A percentile compares a stretch with the other conserved stretches of the same genome.
These are phyloP conservation scores for Fusarium decemcellulare DNA, from an alignment of 2,329 filamentous ascomycete species.

Conservation along the genomic window DNA sequence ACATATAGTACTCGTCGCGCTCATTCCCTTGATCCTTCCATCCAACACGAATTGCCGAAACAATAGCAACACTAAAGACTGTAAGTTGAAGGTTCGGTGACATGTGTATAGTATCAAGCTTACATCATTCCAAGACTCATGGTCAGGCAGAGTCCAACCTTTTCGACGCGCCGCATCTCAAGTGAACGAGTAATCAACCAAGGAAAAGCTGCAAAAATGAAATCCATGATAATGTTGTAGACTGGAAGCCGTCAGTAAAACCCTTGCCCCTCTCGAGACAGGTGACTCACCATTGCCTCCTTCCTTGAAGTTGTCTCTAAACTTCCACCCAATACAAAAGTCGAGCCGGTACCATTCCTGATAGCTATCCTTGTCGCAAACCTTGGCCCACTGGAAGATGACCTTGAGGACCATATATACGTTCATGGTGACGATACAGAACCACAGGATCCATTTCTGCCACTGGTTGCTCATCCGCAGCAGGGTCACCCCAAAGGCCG, in stretches of 20 bases:
- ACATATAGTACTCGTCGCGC: conserved; percentile 63
- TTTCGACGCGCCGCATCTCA: conserved; percentile 63
- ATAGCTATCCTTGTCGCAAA: conserved; percentile 59
- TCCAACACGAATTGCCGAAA: conserved; percentile 61
- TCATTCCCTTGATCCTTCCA: conserved; percentile 65
- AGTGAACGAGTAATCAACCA: conserved; percentile 64
- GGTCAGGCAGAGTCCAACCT: conserved; percentile 63
- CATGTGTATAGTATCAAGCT: neutral
- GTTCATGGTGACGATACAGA: conserved; percentile 65
- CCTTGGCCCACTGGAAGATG: conserved; percentile 64
- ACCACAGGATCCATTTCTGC: conserved; percentile 61
- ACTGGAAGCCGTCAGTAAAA: conserved; percentile 49
- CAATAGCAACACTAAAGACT: conserved; percentile 57
- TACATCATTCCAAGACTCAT: conserved; percentile 66
- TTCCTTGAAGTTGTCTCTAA: conserved; percentile 62
- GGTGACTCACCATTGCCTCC: conserved; percentile 62
- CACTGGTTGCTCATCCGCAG: conserved; percentile 60
- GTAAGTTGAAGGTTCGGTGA: neutral
- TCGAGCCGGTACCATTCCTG: conserved; percentile 63
- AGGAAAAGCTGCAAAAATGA: conserved; percentile 64
- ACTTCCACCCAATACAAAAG: conserved; percentile 57
- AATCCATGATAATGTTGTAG: conserved; percentile 69
- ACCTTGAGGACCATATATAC: conserved; percentile 62
- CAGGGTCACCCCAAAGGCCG: conserved; percentile 55
- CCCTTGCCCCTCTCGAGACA: rapidly evolving